phyloP scores from a whole-genome alignment of 177 flowering plant species.

The Vitis hybrid region DNA sequence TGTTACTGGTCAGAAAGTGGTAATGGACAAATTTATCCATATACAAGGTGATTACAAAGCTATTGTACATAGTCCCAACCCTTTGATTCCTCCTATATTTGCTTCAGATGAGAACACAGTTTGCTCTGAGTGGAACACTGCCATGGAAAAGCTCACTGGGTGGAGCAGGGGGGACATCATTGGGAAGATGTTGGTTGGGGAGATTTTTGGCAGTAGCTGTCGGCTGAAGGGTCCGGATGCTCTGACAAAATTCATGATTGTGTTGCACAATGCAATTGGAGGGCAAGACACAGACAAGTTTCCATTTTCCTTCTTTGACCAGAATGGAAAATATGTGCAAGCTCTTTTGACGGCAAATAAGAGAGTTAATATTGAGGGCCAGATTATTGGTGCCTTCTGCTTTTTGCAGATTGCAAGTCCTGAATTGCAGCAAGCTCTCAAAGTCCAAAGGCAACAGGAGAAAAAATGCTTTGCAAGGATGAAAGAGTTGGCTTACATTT shows the following conservation, averaged over 20 bases:
- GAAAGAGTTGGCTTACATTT: conserved; percentile 70
- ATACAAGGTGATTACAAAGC: conserved; percentile 80
- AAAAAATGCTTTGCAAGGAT: conserved; percentile 44
- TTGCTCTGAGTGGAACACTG: conserved; percentile 83
- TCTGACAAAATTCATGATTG: conserved; percentile 73
- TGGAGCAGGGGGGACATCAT: conserved; percentile 54
- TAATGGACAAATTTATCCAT: conserved; percentile 69
- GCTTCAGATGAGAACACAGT: conserved; percentile 70
- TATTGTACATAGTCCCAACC: conserved; percentile 70
- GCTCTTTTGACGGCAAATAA: conserved; percentile 71
- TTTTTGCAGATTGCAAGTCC: conserved; percentile 74
- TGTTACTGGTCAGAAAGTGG: conserved; percentile 65
- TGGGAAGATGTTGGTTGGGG: conserved; percentile 72
- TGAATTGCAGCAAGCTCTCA: conserved; percentile 57
- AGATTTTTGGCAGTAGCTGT: conserved; percentile 70
- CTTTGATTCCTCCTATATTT: conserved; percentile 79
- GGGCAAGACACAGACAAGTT: conserved; percentile 62
- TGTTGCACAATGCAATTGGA: conserved; percentile 66
- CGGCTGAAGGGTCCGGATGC: conserved; percentile 68
- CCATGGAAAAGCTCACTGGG: conserved; percentile 79
- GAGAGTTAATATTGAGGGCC: conserved; percentile 58
- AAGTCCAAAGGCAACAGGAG: conserved; percentile 57
- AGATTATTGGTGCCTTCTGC: conserved; percentile 66
- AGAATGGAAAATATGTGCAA: conserved; percentile 60
- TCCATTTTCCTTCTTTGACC: conserved; percentile 58